phyloP scores from a whole-genome alignment of 768 basidiomycete genomes.

The Hygrophoropsis aurantiaca region DNA sequence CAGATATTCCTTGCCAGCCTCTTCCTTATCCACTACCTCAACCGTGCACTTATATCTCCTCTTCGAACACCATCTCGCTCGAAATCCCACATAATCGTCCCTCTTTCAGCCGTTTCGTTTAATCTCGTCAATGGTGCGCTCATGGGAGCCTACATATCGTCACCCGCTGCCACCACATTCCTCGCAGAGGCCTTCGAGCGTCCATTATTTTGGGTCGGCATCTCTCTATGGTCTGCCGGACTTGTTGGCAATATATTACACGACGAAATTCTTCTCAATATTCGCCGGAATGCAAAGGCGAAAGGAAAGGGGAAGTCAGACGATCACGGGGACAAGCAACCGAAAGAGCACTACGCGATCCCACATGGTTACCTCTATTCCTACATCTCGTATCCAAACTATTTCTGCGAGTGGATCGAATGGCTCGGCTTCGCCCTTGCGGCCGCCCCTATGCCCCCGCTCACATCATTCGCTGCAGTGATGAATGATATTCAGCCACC shows the following conservation, averaged over 20 bases:
- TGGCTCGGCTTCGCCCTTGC: slow-evolving; percentile 89
- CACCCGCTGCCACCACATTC: slow-evolving; percentile 47
- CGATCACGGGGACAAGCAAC: slow-evolving; percentile 19
- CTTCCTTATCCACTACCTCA: slow-evolving; percentile 77
- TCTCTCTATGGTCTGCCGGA: slow-evolving; percentile 68
- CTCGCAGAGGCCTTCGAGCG: slow-evolving; percentile 32
- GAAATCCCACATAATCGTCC: slow-evolving; percentile 68
- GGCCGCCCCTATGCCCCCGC: slow-evolving; percentile 49
- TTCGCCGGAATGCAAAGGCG: slow-evolving; percentile 63
- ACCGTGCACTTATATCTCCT: slow-evolving; percentile 80
- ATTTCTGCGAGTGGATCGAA: slow-evolving; percentile 93
- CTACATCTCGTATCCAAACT: slow-evolving; percentile 89
- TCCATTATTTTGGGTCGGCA: slow-evolving; percentile 59
- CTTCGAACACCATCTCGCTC: slow-evolving; percentile 79
- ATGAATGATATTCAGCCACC: slow-evolving; percentile 59
- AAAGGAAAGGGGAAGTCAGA: slow-evolving; percentile 32
- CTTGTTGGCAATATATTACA: slow-evolving; percentile 81
- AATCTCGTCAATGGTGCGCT: slow-evolving; percentile 73
- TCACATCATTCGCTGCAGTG: slow-evolving; percentile 36
- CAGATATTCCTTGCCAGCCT: slow-evolving; percentile 53
- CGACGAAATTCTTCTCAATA: slow-evolving; percentile 85
- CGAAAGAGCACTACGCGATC: slow-evolving; percentile 67
- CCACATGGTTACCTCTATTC: slow-evolving; percentile 77
- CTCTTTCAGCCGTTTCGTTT: slow-evolving; percentile 56
- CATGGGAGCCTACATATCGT: slow-evolving; percentile 69